These are phyloP conservation scores for Coffea eugenioides DNA, from an alignment of 257 asterid species.

Conservation along the genomic window DNA sequence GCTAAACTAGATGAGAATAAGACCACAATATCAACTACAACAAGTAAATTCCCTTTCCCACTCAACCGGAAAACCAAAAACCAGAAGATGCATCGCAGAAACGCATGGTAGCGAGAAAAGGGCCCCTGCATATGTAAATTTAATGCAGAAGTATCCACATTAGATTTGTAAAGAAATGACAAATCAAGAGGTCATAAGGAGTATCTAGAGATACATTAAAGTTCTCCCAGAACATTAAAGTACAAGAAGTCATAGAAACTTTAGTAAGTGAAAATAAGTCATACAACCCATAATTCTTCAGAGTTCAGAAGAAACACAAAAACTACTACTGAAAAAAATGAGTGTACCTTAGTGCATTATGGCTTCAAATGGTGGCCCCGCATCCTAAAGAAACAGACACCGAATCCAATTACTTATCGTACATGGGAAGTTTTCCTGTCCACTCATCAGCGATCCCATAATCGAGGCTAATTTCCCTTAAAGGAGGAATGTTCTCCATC, in stretches of 20 bases:
- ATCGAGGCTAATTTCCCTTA: constrained; percentile 79
- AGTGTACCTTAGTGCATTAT: constrained; percentile 37
- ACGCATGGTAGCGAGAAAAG: background rate
- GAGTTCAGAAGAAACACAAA: background rate
- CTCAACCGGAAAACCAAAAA: background rate
- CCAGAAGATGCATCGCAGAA: background rate
- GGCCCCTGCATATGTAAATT: background rate
- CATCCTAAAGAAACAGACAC: constrained; percentile 19
- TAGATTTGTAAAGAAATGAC: background rate
- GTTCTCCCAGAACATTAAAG: background rate
- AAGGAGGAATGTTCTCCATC: constrained; percentile 84
- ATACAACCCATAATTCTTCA: background rate
- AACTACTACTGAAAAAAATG: background rate
- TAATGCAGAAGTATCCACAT: background rate
- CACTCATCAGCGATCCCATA: constrained; percentile 82
- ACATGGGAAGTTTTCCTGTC: constrained; percentile 73
- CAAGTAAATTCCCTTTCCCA: background rate
- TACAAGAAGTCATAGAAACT: background rate
- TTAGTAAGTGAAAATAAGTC: background rate
- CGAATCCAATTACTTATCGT: constrained; percentile 36
- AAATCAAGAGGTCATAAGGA: background rate
- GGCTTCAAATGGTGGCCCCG: constrained; percentile 17
- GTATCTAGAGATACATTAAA: background rate
- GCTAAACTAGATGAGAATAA: background rate
- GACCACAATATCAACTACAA: background rate